Evolutionary conservation across 2,329 filamentous ascomycete species (phyloP).

Genomic region (Colletotrichum sp.): DNA sequence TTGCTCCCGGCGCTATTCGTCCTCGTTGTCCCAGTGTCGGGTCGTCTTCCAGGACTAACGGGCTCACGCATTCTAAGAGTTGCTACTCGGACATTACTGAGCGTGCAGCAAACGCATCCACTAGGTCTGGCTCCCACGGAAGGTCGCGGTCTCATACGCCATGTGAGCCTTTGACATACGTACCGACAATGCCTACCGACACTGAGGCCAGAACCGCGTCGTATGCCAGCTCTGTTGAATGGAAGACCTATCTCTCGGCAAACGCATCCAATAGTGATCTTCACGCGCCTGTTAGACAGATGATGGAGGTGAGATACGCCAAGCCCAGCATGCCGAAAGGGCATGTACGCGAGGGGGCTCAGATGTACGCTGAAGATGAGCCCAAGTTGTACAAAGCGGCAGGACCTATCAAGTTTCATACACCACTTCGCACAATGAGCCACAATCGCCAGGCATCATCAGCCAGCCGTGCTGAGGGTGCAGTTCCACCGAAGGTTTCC

Average conservation of each 20-base stretch:
- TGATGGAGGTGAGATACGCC: constrained; percentile 15
- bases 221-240: constrained; percentile 54
- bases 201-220: constrained; percentile 36
- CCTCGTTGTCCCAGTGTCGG: not conserved
- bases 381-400: constrained; percentile 12
- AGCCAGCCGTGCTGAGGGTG: not conserved
- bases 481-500: not conserved
- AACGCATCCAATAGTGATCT: constrained; percentile 45
- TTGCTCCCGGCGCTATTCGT: not conserved
- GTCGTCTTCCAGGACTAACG: too few species aligned
- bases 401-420: not conserved
- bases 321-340: constrained; percentile 30
- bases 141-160: not conserved
- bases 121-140: not conserved
- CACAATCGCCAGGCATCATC: constrained; percentile 10
- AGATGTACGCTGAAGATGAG: constrained; percentile 45
- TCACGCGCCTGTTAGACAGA: not conserved
- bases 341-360: constrained; percentile 55
- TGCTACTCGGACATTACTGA: not conserved
- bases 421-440: not conserved
- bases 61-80: not conserved
- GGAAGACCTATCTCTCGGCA: constrained; percentile 60
- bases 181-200: constrained; percentile 31
- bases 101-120: not conserved
- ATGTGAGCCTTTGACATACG: not conserved